Base-by-base conservation (phyloP, 1,284 basidiomycete species). In the Rhodotorula sp. region DNA sequence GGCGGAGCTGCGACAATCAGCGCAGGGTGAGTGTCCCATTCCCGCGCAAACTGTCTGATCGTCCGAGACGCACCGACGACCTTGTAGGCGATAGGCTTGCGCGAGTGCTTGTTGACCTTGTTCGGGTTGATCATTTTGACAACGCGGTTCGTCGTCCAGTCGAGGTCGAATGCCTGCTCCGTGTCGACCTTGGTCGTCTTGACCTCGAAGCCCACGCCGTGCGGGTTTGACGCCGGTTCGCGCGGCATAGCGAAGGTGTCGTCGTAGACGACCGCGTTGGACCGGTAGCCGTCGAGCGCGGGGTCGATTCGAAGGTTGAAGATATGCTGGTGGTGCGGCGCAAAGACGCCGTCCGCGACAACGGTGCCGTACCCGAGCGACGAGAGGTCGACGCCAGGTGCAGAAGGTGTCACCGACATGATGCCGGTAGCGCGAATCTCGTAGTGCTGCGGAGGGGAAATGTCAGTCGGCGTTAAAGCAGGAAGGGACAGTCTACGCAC, bases 261-360 rank as follows among this genome's bases (percentile, higher is more conserved):
- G 63, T 78, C 82, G 80, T 92, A 92, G 60, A 88, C 85, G 78
- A 93, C 90, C 63, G 85, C 84, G 91, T 88, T 88, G 82, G 96
- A 96, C 70, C 85, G 82, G 63, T 95, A 83, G 10, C 93, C 94
- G 79, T 97, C 94, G 74, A 97, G 85, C 23, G 60, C 60, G 0
- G 79, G 79, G 64, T 81, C 80, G 49, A 78, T 68, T 48, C 91
- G 89, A 73, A 93, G 64, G 48, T 84, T 87, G 83, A 89, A 89
- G 68, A 92, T 82, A 80, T 96, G 93, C 79, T 95, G 93, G 81
- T 97, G 94, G 0, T 66, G 57, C 42, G 64, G 57, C 19, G 64
- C 64, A 48, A 66, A 66, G 42, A 66, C 57, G 14, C 64, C 64
- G 3, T 46, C 45, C 8, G 64, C 64, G 34, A 66, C 64, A 27